Evolutionary conservation across 805 yeast genomes (phyloP).

Genomic region (Hemisphaericaspora nanyangensis): DNA sequence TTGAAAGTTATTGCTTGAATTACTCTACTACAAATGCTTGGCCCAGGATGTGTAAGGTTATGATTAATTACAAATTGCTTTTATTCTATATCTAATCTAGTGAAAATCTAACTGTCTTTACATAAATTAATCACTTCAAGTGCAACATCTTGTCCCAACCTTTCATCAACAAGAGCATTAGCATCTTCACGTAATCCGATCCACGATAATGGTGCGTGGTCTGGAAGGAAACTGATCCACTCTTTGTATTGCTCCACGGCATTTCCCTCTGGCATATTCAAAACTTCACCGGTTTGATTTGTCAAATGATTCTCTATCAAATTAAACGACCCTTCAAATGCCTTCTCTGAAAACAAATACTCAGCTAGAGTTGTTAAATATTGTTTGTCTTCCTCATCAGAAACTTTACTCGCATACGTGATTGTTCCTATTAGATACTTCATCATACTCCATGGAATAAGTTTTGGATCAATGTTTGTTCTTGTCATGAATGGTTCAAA

Average conservation of each 20-base stretch:
- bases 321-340: conserved; percentile 42
- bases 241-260: conserved; percentile 24
- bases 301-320: conserved; percentile 29
- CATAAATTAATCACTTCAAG: conserved; percentile 7
- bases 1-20: not conserved
- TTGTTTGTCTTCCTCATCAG: conserved; percentile 35
- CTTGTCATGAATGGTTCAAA: conserved; percentile 21
- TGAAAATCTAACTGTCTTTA: not conserved
- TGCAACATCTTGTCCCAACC: conserved; percentile 16
- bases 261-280: conserved; percentile 49
- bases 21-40: no score
- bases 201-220: conserved; percentile 51
- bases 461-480: conserved; percentile 1
- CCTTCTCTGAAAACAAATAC: conserved; percentile 32
- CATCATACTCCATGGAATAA: conserved; percentile 54
- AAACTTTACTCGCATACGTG: conserved; percentile 66
- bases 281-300: conserved; percentile 6
- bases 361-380: conserved; percentile 32
- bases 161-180: conserved; percentile 28
- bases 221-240: conserved; percentile 58
- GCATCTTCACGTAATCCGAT: conserved; percentile 45
- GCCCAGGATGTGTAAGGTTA: no score
- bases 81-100: not conserved
- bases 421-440: conserved; percentile 47
- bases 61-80: not conserved